Evolutionary conservation across 441 rosid genomes (phyloP).

Genomic region (Mallotus japonicus): DNA sequence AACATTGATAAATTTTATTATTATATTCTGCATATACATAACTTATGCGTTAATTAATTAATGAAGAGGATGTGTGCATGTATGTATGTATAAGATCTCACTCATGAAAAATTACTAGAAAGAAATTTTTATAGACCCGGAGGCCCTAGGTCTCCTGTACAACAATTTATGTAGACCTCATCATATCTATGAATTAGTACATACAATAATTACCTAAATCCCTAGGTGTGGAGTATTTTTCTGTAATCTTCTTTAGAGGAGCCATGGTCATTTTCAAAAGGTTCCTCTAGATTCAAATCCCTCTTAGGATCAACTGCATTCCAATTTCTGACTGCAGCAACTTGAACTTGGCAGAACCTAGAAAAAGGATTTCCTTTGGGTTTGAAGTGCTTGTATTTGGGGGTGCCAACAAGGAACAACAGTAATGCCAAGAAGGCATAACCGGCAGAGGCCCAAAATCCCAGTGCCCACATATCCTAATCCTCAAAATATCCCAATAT

Average conservation of each 20-base stretch:
- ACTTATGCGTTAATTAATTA: no score
- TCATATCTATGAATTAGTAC: no score
- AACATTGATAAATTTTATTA: no score
- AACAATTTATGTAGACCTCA: no score
- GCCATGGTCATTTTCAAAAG: slow-evolving; percentile 29
- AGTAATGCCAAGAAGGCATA: slow-evolving; percentile 66
- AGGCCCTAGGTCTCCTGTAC: no score
- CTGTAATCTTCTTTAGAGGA: slow-evolving; percentile 28
- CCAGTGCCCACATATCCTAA: slow-evolving; percentile 79
- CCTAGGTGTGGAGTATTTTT: slow-evolving; percentile 49
- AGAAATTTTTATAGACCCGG: no score
- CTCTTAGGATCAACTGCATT: slow-evolving; percentile 22
- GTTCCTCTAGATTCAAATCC: slow-evolving; percentile 26
- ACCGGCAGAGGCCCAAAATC: slow-evolving; percentile 77
- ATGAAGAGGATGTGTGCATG: no score
- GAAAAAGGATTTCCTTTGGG: slow-evolving; percentile 85
- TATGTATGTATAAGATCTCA: no score
- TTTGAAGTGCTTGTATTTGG: slow-evolving; percentile 63
- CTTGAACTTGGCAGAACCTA: slow-evolving; percentile 64
- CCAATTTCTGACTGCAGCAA: slow-evolving; percentile 71
- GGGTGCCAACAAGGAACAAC: slow-evolving; percentile 64
- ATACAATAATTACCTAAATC: slow-evolving; percentile 39
- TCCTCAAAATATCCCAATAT: slow-evolving; percentile 81
- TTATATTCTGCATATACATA: no score
- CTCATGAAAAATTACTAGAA: no score